These are phyloP conservation scores for Trichoderma lentiforme DNA, from an alignment of 2,329 filamentous ascomycete genomes.

Conservation along the genomic window DNA sequence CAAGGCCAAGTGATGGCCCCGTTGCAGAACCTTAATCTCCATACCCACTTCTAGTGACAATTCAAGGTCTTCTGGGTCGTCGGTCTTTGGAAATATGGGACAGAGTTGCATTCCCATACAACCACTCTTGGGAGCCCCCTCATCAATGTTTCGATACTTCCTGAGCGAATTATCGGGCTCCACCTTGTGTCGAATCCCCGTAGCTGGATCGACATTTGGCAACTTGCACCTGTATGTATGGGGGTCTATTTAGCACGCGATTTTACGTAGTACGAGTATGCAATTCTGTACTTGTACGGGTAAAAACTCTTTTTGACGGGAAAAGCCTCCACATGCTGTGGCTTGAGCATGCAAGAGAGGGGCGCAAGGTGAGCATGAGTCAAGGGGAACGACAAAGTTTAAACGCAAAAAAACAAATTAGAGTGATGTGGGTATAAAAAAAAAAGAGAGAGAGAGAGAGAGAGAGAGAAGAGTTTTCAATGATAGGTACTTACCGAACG, in stretches of 20 bases:
- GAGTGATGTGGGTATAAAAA: not conserved
- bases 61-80: conserved; percentile 32
- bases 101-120: conserved; percentile 66
- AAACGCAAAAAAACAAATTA: not conserved
- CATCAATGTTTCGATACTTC: conserved; percentile 57
- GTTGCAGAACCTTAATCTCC: conserved; percentile 47
- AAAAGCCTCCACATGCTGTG: not conserved
- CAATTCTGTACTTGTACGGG: no score
- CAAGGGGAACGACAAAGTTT: conserved; percentile 1
- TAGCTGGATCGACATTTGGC: conserved; percentile 65
- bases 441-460: no score
- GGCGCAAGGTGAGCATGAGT: not conserved
- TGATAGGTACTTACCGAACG: conserved; percentile 46
- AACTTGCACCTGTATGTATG: conserved; percentile 54
- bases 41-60: conserved; percentile 55
- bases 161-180: conserved; percentile 60
- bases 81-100: conserved; percentile 45
- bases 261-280: not conserved
- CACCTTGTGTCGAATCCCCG: conserved; percentile 50
- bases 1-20: conserved; percentile 43
- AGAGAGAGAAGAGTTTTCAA: not conserved
- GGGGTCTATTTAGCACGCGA: not conserved
- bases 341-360: not conserved
- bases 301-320: not conserved
- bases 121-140: conserved; percentile 53